Evolutionary conservation across 2,329 filamentous ascomycete genomes (phyloP), one percentile per base, ranked within the genome.

Genomic region (Phaeomoniella chlamydospora): DNA sequence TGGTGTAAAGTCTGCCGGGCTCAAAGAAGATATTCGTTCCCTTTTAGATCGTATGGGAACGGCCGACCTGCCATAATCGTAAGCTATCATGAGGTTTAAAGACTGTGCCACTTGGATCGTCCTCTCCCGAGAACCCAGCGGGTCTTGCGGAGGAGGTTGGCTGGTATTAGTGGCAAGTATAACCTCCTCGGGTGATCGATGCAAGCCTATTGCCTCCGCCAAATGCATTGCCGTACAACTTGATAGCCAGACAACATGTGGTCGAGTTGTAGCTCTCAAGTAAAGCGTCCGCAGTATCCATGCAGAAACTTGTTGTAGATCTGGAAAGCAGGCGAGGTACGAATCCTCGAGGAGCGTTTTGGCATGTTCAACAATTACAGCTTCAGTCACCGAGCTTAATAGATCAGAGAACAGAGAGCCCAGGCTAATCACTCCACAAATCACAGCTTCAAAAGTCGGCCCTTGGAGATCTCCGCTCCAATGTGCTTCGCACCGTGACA

Each of bases 191-290:
- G n/a, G n/a, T n/a, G n/a, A n/a, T n/a, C n/a, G n/a, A n/a, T 68
- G 62, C 2, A 70, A 39, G 0, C 64, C 62, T 2, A 66, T 62
- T 3, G 70, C 68, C 45, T 75, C 72, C 2, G 71, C 55, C 34
- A 74, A 58, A 43, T 75, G 72, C 67, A 75, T 71, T 14, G 70
- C 50, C 1, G 62, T 65, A 40, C 65, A 72, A 41, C 66, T 72
- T 0, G 70, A 68, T 53, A 74, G 68, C 70, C 68, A 73, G 2
- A 67, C 60, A 1, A 61, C 58, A 39, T 75, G 65, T 1, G 69
- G 69, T 2, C 66, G 61, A 2, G 62, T 65, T 0, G 68, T 68
- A 33, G 68, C 59, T 9, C 72, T 59, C 5, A 75, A 52, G 39
- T 74, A 73, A 0, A 67, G 54, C 0, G 64, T 61, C 4, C 70